A percentile compares a stretch with the other conserved stretches of the same genome.
phyloP scores from a whole-genome alignment of 768 basidiomycete genomes.

The Calocera cornea region DNA sequence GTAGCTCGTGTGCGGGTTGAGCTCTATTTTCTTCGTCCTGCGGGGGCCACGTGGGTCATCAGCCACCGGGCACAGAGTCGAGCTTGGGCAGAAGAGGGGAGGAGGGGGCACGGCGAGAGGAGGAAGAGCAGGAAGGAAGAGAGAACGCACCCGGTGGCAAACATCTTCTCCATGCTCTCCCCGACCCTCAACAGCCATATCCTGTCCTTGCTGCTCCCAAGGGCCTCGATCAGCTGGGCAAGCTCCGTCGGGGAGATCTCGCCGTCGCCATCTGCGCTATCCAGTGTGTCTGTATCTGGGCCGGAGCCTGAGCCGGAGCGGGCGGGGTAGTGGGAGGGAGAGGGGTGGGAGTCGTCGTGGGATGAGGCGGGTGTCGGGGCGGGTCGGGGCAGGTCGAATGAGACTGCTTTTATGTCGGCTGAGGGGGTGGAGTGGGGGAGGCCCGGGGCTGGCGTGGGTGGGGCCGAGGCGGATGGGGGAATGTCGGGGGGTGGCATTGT shows the following conservation, averaged over 20 bases:
- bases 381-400: not conserved
- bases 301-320: no score
- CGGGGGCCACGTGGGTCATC: not conserved
- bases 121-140: no score
- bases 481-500: not conserved
- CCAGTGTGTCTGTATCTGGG: no score
- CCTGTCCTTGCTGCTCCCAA: conserved; percentile 66
- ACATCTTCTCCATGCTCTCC: conserved; percentile 69
- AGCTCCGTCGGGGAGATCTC: not conserved
- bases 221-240: conserved; percentile 50
- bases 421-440: not conserved
- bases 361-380: not conserved
- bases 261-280: not conserved
- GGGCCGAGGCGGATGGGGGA: not conserved
- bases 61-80: conserved; percentile 18
- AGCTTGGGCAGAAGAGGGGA: conserved; percentile 26
- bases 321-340: no score
- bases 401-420: not conserved
- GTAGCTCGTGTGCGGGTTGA: conserved; percentile 61
- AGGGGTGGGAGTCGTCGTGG: no score
- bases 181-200: conserved; percentile 81
- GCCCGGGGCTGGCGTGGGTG: not conserved
- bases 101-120: no score
- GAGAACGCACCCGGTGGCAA: conserved; percentile 54
- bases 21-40: conserved; percentile 26